phyloP scores from a whole-genome alignment of 129 eudicot genomes.

The sunflower (Helianthus annuus) region DNA sequence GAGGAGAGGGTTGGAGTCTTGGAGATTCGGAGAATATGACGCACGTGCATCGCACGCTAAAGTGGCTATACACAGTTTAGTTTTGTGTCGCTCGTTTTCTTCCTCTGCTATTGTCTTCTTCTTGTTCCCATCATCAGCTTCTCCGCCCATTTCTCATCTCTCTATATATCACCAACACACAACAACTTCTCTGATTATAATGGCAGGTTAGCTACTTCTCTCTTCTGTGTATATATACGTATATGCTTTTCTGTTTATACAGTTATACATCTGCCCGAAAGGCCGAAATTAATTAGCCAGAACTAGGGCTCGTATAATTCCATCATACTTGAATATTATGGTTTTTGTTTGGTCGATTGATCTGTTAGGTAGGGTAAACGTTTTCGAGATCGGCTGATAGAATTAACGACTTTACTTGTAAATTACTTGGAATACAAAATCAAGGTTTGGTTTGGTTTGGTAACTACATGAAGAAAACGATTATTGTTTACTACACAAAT shows the following conservation, averaged over 20 bases:
- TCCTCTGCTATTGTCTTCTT: slow-evolving; percentile 6
- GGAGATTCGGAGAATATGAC: background rate
- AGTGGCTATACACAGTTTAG: slow-evolving; percentile 9
- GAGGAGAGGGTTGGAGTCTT: too few relatives aligned
- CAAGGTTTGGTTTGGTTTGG: slow-evolving; percentile 3
- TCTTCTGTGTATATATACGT: background rate
- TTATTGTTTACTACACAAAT: slow-evolving; percentile 17
- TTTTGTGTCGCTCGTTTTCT: background rate
- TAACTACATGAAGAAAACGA: slow-evolving; percentile 17
- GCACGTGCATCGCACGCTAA: slow-evolving; percentile 35
- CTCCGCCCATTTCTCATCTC: slow-evolving; percentile 38
- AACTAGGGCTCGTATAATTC: slow-evolving; percentile 2
- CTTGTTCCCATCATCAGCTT: slow-evolving; percentile 30
- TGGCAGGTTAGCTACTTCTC: slow-evolving; percentile 27
- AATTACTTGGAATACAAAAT: slow-evolving; percentile 9
- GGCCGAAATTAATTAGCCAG: too few relatives aligned
- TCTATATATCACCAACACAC: slow-evolving; percentile 10
- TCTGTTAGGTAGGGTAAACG: slow-evolving; percentile 15
- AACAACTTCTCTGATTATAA: slow-evolving; percentile 18
- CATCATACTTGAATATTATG: slow-evolving; percentile 6
- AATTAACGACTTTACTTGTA: slow-evolving; percentile 17
- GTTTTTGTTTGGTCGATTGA: too few relatives aligned
- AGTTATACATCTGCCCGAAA: slow-evolving; percentile 10
- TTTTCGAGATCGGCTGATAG: slow-evolving; percentile 9
- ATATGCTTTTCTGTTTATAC: background rate